Conservation (phyloP, 2,329 filamentous ascomycete genomes). For the Scleromitrula shiraiana region DNA sequence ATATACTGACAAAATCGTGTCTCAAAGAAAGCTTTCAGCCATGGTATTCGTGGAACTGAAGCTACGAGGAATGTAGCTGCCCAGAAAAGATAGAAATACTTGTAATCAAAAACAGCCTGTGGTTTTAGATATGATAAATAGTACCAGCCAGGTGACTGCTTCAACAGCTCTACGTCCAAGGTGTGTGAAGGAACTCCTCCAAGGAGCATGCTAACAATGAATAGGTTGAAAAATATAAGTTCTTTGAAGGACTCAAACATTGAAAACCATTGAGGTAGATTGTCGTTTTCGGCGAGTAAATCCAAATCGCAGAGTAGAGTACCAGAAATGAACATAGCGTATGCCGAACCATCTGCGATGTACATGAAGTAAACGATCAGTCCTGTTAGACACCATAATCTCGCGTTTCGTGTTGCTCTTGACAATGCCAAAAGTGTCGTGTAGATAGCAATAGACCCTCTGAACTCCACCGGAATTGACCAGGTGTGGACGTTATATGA, state of each 20-base stretch:
- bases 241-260: slow-evolving; percentile 41
- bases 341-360: slow-evolving; percentile 56
- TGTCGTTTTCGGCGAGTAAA: slow-evolving; percentile 40
- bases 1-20: slow-evolving; percentile 51
- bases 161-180: slow-evolving; percentile 40
- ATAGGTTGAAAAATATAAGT: slow-evolving; percentile 43
- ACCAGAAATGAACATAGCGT: slow-evolving; percentile 51
- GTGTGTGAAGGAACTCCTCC: slow-evolving; percentile 52
- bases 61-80: slow-evolving; percentile 50
- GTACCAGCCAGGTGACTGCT: slow-evolving; percentile 42
- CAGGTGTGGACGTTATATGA: slow-evolving; percentile 51
- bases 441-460: slow-evolving; percentile 57
- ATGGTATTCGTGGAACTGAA: slow-evolving; percentile 47
- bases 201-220: slow-evolving; percentile 46
- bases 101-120: slow-evolving; percentile 56
- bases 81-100: slow-evolving; percentile 61
- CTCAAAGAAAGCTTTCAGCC: slow-evolving; percentile 52
- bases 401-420: slow-evolving; percentile 43
- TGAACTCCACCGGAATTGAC: slow-evolving; percentile 52
- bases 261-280: slow-evolving; percentile 43
- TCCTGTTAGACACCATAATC: slow-evolving; percentile 44
- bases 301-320: slow-evolving; percentile 58
- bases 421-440: slow-evolving; percentile 46
- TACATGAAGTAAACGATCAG: slow-evolving; percentile 61
- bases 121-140: slow-evolving; percentile 47